These are phyloP conservation scores for Naegleria gruberi DNA, from an alignment of 208 protist genomes.

Conservation along the genomic window DNA sequence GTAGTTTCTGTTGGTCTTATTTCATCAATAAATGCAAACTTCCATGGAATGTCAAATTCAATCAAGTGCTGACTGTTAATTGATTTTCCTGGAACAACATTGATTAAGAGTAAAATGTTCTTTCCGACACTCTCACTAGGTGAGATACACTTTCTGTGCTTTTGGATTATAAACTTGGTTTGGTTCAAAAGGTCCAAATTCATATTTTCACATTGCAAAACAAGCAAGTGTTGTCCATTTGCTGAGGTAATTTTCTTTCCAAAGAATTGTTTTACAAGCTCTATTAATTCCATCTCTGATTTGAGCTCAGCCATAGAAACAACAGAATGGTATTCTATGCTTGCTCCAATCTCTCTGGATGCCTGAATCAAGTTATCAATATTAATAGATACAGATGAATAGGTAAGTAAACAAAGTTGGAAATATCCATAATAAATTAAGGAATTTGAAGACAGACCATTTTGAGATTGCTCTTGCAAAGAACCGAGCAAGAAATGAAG, in stretches of 20 bases:
- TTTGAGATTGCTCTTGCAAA: background rate
- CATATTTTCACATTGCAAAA: background rate
- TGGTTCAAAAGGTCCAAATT: background rate
- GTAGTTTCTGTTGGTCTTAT: background rate
- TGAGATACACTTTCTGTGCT: background rate
- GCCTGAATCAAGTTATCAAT: background rate
- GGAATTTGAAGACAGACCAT: background rate
- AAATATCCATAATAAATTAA: background rate
- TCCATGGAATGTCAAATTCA: background rate
- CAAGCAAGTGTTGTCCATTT: background rate
- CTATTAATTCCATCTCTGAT: background rate
- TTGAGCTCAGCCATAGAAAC: background rate
- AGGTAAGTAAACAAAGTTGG: background rate
- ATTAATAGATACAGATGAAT: background rate
- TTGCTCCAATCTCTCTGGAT: background rate
- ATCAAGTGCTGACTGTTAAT: background rate
- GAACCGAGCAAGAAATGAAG: background rate
- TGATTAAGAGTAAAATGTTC: background rate
- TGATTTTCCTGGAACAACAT: background rate
- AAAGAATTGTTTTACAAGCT: background rate
- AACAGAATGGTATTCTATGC: background rate
- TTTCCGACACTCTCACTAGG: background rate
- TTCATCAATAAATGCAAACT: conserved; percentile 7
- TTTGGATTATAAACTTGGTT: background rate
- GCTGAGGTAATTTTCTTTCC: too few species aligned